phyloP scores from a whole-genome alignment of 495 filamentous ascomycete genomes.

The Lasiosphaeris hirsuta region DNA sequence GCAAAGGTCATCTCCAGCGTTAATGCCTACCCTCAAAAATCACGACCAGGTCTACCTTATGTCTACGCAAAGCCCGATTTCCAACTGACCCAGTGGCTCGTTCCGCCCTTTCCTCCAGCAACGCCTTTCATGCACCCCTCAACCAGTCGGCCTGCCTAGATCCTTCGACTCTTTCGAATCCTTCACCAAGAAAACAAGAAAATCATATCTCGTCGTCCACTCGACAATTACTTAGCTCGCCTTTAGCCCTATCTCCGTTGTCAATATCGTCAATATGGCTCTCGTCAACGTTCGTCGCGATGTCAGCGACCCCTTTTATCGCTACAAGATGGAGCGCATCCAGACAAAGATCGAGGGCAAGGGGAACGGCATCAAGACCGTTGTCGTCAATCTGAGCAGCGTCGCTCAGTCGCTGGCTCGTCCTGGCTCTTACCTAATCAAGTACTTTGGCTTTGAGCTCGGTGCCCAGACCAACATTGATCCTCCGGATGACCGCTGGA shows the following conservation, averaged over 20 bases:
- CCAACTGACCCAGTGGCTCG: constrained; percentile 42
- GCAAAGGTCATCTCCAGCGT: constrained; percentile 40
- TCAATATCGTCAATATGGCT: constrained; percentile 53
- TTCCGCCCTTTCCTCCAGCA: constrained; percentile 23
- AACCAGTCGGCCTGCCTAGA: constrained; percentile 26
- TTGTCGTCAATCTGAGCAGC: constrained; percentile 94
- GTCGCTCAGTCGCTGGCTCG: constrained; percentile 90
- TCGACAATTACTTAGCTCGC: constrained; percentile 16
- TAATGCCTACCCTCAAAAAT: constrained; percentile 50
- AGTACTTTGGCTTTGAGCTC: constrained; percentile 99
- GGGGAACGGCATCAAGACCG: constrained; percentile 96
- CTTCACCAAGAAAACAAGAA: constrained; percentile 1
- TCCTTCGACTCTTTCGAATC: constrained; percentile 1
- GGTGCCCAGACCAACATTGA: constrained; percentile 98
- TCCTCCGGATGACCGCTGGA: constrained; percentile 96
- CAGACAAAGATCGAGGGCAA: constrained; percentile 99
- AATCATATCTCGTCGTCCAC: constrained; percentile 1
- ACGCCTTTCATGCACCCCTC: constrained; percentile 15
- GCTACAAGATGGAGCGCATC: constrained; percentile 99
- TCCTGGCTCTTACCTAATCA: constrained; percentile 93
- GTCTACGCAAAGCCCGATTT: constrained; percentile 47
- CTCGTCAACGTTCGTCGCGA: constrained; percentile 96
- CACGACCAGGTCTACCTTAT: constrained; percentile 45
- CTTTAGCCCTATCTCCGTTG: constrained; percentile 21
- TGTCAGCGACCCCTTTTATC: constrained; percentile 98